These are phyloP conservation scores for Collybia mongolica DNA, from an alignment of 768 basidiomycete genomes.

Conservation along the genomic window DNA sequence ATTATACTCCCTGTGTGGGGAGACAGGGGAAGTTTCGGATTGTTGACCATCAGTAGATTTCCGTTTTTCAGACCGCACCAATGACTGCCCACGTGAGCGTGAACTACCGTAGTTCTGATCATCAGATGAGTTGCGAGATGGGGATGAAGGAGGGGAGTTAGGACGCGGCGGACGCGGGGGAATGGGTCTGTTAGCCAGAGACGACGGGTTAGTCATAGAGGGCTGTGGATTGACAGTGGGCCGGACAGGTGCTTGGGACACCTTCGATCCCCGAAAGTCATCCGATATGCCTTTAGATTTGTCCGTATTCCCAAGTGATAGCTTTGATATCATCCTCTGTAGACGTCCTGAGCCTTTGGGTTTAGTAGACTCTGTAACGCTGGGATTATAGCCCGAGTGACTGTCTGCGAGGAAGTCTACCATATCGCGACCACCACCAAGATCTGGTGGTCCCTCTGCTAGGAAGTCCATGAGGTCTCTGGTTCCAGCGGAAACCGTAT, in stretches of 20 bases:
- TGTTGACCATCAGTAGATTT: conserved; percentile 9
- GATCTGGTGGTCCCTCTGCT: conserved; percentile 53
- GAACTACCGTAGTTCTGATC: conserved; percentile 25
- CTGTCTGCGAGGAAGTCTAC: conserved; percentile 36
- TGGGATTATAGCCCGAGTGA: conserved; percentile 3
- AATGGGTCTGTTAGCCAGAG: conserved; percentile 56
- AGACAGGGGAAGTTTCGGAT: neutral
- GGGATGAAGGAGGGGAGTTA: conserved; percentile 48
- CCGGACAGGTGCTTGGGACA: conserved; percentile 14
- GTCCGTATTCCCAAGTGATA: conserved; percentile 51
- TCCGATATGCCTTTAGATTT: conserved; percentile 25
- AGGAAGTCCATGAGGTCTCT: conserved; percentile 58
- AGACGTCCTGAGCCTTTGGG: conserved; percentile 60
- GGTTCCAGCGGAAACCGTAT: conserved; percentile 40
- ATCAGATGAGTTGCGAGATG: conserved; percentile 37
- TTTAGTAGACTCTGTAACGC: conserved; percentile 37
- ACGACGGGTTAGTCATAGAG: conserved; percentile 40
- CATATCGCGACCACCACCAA: conserved; percentile 47
- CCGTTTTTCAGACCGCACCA: conserved; percentile 21
- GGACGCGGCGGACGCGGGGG: conserved; percentile 57
- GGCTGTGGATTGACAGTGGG: conserved; percentile 22
- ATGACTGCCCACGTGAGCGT: conserved; percentile 25
- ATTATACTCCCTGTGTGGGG: conserved; percentile 4
- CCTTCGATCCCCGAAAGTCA: conserved; percentile 9
- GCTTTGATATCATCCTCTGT: conserved; percentile 81